Base-by-base conservation (phyloP, 768 basidiomycete genomes). In the Coprinellus micaceus region DNA sequence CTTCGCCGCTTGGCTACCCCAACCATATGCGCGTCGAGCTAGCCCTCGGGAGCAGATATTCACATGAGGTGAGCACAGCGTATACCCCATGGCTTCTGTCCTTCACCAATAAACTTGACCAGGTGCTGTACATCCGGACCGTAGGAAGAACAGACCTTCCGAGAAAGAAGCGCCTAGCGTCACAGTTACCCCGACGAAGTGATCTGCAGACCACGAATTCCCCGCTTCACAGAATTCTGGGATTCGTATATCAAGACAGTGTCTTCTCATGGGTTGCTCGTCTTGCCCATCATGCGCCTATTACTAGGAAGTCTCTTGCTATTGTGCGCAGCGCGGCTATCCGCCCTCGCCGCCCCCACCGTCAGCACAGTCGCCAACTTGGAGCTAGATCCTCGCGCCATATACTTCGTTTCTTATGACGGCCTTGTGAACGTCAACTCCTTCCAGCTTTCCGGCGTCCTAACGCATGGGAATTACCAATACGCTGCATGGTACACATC, bases 401-500 rank as follows among this genome's bases (percentile, higher is more conserved):
- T 78, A 40, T 79, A 73, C 62, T 79, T 78, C 57, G 63, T 78
- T 44, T 77, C 76, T 1, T 79, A 69, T 52, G 77, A 79, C 54
- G 76, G 77, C 10, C 70, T 79, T 39, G 75, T 79, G 40, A 78
- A 78, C 55, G 73, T 77, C 60, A 73, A 79, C 64, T 75, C 74
- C 4, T 79, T 79, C 68, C 77, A 78, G 50, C 66, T 74, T 12
- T 75, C 74, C 13, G 75, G 64, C 4, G 73, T 77, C 1, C 62
- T 77, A 25, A 74, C 77, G 3, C 69, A 71, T 58, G 62, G 65
- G 19, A 69, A 65, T 57, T 77, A 65, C 52, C 78, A 79, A 68
- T 79, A 67, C 56, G 75, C 72, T 30, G 76, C 65, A 2, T 79
- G 78, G 78, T 79, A 77, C 58, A 79, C 77, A 0, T 73, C 76